Evolutionary conservation across 768 basidiomycete genomes (phyloP).

Genomic region (Auricularia cornea): DNA sequence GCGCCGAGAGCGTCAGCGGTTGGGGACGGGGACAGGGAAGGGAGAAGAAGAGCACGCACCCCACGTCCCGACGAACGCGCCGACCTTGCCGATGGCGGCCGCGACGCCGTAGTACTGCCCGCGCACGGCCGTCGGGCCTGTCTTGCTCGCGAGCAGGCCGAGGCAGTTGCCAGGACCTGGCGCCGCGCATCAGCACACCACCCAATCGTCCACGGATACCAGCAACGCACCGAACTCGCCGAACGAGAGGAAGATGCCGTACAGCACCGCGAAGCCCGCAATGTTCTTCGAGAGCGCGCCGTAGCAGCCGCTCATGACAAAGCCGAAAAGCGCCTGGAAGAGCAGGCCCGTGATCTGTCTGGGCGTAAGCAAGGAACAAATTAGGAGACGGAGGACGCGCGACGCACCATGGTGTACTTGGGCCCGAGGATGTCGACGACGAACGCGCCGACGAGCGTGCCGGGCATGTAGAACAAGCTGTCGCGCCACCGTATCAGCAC

Average conservation of each 20-base stretch:
- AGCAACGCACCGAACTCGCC: slow-evolving; percentile 56
- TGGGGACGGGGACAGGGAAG: neutral
- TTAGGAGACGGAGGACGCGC: neutral
- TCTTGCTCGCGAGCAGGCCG: slow-evolving; percentile 79
- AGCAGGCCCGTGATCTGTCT: slow-evolving; percentile 58
- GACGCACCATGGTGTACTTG: slow-evolving; percentile 10
- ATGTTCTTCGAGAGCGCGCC: slow-evolving; percentile 49
- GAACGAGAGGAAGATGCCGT: slow-evolving; percentile 67
- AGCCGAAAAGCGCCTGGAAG: slow-evolving; percentile 65
- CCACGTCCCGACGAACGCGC: slow-evolving; percentile 79
- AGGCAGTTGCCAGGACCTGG: slow-evolving; percentile 76
- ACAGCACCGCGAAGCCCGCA: slow-evolving; percentile 59
- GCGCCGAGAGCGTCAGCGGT: neutral
- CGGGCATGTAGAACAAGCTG: slow-evolving; percentile 62
- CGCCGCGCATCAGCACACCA: neutral
- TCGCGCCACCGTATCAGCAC: slow-evolving; percentile 1
- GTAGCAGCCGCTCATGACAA: slow-evolving; percentile 86
- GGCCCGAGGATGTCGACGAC: slow-evolving; percentile 26
- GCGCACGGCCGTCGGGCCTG: slow-evolving; percentile 75
- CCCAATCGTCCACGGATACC: neutral
- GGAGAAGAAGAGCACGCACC: slow-evolving; percentile 31
- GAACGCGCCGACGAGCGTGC: slow-evolving; percentile 29
- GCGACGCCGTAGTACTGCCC: slow-evolving; percentile 83
- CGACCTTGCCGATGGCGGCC: slow-evolving; percentile 78
- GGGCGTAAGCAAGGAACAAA: neutral